A percentile compares a stretch with the other conserved stretches of the same genome.
Evolutionary conservation across 2,329 filamentous ascomycete genomes (phyloP).

Genomic region (Huntiella omanensis): DNA sequence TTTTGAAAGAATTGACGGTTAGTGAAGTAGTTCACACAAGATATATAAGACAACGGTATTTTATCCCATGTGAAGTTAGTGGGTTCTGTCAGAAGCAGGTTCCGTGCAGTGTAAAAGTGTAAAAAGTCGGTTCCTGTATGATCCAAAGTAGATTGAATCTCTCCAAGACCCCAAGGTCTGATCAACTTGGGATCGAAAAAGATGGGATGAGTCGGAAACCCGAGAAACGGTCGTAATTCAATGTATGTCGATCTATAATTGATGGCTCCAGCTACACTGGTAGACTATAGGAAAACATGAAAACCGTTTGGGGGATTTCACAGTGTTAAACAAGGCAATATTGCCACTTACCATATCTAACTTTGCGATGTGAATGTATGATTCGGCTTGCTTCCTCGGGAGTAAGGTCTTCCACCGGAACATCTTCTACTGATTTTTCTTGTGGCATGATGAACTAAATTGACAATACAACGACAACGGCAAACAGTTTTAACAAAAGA

Average conservation of each 20-base stretch:
- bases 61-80: background rate
- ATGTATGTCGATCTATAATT: background rate
- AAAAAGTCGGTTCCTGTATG: no score
- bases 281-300: no score
- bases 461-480: no score
- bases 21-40: background rate
- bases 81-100: no score
- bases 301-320: no score
- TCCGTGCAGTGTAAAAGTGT: no score
- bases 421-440: conserved; percentile 18
- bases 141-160: no score
- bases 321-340: background rate
- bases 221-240: background rate
- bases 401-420: conserved; percentile 36
- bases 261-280: background rate
- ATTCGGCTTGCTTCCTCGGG: conserved; percentile 49
- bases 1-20: background rate
- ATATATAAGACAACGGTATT: background rate
- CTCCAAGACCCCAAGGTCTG: no score
- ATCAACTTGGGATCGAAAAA: no score
- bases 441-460: no score
- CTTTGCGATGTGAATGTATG: conserved; percentile 50
- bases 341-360: conserved; percentile 40
- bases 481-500: background rate
- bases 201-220: background rate